Evolutionary conservation across 192 early-diverging fungal species (phyloP), one percentile per base, ranked within the genome.

Genomic region (Helicostylum pulchrum): DNA sequence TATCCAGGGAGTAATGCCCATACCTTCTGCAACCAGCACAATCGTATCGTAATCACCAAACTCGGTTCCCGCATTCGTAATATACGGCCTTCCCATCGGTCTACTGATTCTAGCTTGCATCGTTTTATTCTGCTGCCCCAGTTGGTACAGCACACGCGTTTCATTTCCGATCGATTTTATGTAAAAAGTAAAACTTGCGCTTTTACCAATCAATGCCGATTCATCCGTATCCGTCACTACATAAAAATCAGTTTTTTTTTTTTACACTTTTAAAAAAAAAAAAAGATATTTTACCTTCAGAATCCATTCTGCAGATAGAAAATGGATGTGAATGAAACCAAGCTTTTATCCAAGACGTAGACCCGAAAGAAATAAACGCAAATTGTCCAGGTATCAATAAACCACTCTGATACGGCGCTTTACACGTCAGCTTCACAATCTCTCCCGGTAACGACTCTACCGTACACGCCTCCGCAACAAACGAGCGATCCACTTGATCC

Each of bases 1-100:
- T 14, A 70, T 15, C 68, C 68, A 70, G 1, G 68, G 68, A 3
- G 68, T 70, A 31, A 70, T 70, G 1, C 68, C 68, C 30, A 64
- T 70, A 12, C 68, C 68, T 23, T 70, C 53, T 23, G 68, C 53
- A 14, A 70, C 44, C 15, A 70, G 17, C 1, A 70, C 47, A 4
- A 64, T 53, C 11, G 32, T 39, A 4, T 30, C 20, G 50, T 48
- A 64, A 9, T 44, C 52, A 0, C 48, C 61, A 44, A 47, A 64
- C 7, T 36, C 23, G 15, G 23, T n/a, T 39, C 53, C 46, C 15
- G 26, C 30, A 39, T 30, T 23, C 1, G 36, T 59, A 11, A 61
- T 7, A 10, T 32, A 21, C 9, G 23, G 43, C 10, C 21, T 9
- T 6, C 64, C 64, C 2, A 66, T 12, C 12, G 64, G 64, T 39